These are phyloP conservation scores for Cyberlindnera mississippiensis DNA, from an alignment of 805 yeast species.

Conservation along the genomic window DNA sequence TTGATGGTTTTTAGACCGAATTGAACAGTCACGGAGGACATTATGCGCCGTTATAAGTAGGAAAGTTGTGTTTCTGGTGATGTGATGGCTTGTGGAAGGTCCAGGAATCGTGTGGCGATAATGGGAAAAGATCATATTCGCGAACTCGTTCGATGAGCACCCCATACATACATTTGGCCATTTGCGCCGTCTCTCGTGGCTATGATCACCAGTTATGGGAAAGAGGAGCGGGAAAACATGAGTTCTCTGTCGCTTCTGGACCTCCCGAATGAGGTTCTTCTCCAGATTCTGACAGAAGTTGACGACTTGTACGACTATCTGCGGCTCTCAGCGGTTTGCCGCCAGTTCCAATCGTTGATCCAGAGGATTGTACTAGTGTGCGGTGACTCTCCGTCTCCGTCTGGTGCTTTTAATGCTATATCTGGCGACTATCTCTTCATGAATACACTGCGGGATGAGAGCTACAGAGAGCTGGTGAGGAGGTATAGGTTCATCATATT, in stretches of 20 bases:
- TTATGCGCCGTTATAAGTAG: too few species aligned
- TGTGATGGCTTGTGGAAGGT: too few species aligned
- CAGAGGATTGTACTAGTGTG: slow-evolving; percentile 17
- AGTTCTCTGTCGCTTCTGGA: slow-evolving; percentile 6
- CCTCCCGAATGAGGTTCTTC: slow-evolving; percentile 22
- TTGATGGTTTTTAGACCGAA: slow-evolving; percentile 34
- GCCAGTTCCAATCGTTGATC: slow-evolving; percentile 15
- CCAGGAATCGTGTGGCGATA: too few species aligned
- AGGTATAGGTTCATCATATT: slow-evolving; percentile 14
- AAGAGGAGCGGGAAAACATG: too few species aligned
- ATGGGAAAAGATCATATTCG: too few species aligned
- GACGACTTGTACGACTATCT: slow-evolving; percentile 20
- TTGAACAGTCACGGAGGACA: slow-evolving; percentile 36
- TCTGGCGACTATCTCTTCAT: slow-evolving; percentile 6
- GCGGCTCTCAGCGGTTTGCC: slow-evolving; percentile 14
- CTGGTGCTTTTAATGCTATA: slow-evolving; percentile 14
- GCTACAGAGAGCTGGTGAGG: slow-evolving; percentile 1
- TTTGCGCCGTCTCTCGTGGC: too few species aligned
- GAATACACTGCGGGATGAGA: background rate
- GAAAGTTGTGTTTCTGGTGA: too few species aligned
- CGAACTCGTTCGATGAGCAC: too few species aligned
- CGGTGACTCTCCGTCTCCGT: slow-evolving; percentile 15
- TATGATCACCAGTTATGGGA: too few species aligned
- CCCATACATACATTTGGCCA: too few species aligned
- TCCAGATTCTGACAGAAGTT: slow-evolving; percentile 11